Conservation (phyloP, 208 protist species). For the Willaertia magna region DNA sequence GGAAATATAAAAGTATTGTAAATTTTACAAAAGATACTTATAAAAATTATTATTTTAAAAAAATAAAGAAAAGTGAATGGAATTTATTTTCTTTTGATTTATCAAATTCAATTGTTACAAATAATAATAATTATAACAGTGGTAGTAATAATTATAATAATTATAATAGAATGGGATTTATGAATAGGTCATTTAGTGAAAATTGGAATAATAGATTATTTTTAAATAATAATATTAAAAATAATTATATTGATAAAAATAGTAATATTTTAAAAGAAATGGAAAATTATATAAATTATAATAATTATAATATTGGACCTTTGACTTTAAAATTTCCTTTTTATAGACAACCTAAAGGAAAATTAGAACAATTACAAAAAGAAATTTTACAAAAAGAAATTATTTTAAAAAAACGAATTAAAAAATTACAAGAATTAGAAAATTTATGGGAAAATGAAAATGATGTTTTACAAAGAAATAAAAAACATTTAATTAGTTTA, state of each 20-base stretch:
- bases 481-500: background rate
- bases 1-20: background rate
- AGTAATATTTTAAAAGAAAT: too few relatives aligned
- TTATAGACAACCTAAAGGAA: background rate
- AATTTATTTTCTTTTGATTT: background rate
- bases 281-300: background rate
- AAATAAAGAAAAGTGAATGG: background rate
- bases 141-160: too few relatives aligned
- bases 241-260: background rate
- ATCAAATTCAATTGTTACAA: background rate
- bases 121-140: too few relatives aligned
- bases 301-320: background rate
- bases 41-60: background rate
- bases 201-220: background rate
- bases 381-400: background rate
- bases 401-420: background rate
- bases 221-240: background rate
- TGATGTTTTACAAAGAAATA: too few relatives aligned
- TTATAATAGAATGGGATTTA: too few relatives aligned
- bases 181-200: too few relatives aligned
- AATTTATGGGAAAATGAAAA: background rate
- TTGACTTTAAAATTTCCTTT: background rate
- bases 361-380: background rate
- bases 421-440: background rate
- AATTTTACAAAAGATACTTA: background rate